phyloP scores from a whole-genome alignment of 176 grass and related monocot genomes.

The Rhynchospora tenuis region DNA sequence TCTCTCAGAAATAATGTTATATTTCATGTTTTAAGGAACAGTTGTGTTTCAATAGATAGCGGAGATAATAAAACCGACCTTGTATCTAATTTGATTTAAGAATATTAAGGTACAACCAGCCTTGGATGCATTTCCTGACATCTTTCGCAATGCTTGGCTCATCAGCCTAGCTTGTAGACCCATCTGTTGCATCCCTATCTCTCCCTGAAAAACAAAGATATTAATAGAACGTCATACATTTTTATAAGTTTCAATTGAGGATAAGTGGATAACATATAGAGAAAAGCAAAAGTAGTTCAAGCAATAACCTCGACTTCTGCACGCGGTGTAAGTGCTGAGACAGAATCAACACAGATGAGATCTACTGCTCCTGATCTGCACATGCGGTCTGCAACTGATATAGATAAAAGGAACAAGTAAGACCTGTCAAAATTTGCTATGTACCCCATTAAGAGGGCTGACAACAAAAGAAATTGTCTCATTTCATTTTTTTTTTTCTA shows the following conservation, averaged over 20 bases:
- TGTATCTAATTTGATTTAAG: conserved; percentile 99
- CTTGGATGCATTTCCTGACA: conserved; percentile 98
- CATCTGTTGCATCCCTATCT: conserved; percentile 98
- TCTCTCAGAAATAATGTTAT: background rate
- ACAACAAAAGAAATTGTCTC: background rate
- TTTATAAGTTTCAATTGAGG: background rate
- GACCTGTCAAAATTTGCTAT: background rate
- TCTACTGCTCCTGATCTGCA: conserved; percentile 95
- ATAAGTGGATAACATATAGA: background rate
- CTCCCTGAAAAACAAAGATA: conserved; percentile 49
- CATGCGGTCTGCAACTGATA: conserved; percentile 94
- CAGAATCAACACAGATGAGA: conserved; percentile 96
- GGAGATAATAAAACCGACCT: conserved; percentile 32
- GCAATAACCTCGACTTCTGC: conserved; percentile 84
- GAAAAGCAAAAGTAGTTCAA: conserved; percentile 4
- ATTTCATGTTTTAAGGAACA: background rate
- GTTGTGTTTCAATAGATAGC: background rate
- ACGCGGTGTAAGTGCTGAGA: conserved; percentile 92
- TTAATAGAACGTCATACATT: background rate
- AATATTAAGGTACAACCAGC: conserved; percentile 99
- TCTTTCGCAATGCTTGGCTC: conserved; percentile 99
- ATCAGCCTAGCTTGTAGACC: conserved; percentile 95
- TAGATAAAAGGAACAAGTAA: conserved; percentile 18
- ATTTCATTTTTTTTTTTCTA: background rate
- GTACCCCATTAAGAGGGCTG: background rate